Conservation (phyloP, 1,284 basidiomycete species). For the Cutaneotrichosporon cyanovorans region DNA sequence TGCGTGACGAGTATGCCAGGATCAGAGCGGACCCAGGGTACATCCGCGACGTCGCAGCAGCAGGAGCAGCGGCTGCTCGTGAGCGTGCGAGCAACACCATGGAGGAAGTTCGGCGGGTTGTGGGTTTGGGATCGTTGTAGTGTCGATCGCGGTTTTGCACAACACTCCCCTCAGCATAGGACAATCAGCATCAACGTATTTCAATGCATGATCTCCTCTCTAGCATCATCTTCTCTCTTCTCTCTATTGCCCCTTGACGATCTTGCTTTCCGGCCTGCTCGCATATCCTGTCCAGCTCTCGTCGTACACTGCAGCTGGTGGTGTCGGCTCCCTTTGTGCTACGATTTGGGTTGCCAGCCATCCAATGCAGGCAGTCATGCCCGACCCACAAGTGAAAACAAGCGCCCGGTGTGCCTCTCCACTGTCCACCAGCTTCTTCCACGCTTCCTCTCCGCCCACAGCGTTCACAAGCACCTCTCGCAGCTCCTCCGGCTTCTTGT, state of each 20-base stretch:
- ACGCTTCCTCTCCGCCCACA: conserved; percentile 46
- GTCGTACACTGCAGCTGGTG: conserved; percentile 45
- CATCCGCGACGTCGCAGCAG: conserved; percentile 56
- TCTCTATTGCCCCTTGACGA: conserved; percentile 11
- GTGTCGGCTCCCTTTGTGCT: conserved; percentile 61
- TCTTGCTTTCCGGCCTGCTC: conserved; percentile 21
- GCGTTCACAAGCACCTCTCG: conserved; percentile 52
- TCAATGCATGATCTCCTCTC: too few relatives aligned
- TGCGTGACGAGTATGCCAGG: conserved; percentile 62
- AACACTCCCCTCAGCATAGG: too few relatives aligned
- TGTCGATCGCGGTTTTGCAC: too few relatives aligned
- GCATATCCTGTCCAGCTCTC: conserved; percentile 44
- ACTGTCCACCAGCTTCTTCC: conserved; percentile 46
- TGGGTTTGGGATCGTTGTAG: conserved; percentile 53
- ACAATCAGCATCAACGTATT: too few relatives aligned
- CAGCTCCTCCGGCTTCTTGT: conserved; percentile 58
- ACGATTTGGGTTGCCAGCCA: conserved; percentile 82
- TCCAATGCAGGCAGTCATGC: conserved; percentile 91
- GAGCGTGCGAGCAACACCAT: conserved; percentile 59
- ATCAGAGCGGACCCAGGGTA: conserved; percentile 58
- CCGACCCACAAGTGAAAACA: conserved; percentile 75
- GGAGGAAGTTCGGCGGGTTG: conserved; percentile 56
- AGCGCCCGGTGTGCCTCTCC: conserved; percentile 53
- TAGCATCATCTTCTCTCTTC: too few relatives aligned
- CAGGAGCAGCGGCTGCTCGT: conserved; percentile 61